Evolutionary conservation across 1,284 basidiomycete genomes (phyloP), one percentile per base, ranked within the genome.

Genomic region (Cutaneotrichosporon spelunceum): DNA sequence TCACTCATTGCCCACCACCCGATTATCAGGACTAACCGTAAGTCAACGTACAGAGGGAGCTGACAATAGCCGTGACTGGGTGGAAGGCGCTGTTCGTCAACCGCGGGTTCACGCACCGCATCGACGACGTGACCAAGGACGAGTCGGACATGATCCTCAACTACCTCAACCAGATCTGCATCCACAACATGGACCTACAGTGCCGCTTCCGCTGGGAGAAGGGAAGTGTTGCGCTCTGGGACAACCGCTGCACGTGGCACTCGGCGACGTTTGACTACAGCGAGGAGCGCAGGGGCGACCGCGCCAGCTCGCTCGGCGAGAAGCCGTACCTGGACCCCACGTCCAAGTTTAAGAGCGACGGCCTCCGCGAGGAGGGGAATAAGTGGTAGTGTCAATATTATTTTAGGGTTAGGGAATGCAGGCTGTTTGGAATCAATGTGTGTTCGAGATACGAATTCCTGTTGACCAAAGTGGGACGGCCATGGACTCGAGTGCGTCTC

Each of bases 51-150:
- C 5, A 24, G 10, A 47, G 3, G 6, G 3, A 16, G 11, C 24
- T 24, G 24, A 24, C 24, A 16, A 24, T 16, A 47, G 45, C 70
- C 6, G 83, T 88, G 3, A 88, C 87, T 0, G 87, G 87, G 3
- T 87, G 82, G 81, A 87, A 88, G 71, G 77, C 80, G 1, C 74
- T 88, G 29, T 88, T 84, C 67, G 84, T 88, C 61, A 87, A 88
- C 79, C 73, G 75, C 53, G 78, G 76, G 74, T 88, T 88, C 77
- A 87, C 85, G 2, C 81, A 79, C 55, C 82, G 83, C 23, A 86
- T 89, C 69, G 72, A 85, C 33, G 86, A 84, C 66, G 79, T 88
- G 26, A 79, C 80, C 10, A 78, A 77, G 9, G 86, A 87, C 63
- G 87, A 88, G 75, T 85, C 83, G 21, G 83, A 84, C 50, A 56